Evolutionary conservation across 1,139 yeast species (phyloP), one percentile per base, ranked within the genome.

Genomic region (Candida gigantensis): DNA sequence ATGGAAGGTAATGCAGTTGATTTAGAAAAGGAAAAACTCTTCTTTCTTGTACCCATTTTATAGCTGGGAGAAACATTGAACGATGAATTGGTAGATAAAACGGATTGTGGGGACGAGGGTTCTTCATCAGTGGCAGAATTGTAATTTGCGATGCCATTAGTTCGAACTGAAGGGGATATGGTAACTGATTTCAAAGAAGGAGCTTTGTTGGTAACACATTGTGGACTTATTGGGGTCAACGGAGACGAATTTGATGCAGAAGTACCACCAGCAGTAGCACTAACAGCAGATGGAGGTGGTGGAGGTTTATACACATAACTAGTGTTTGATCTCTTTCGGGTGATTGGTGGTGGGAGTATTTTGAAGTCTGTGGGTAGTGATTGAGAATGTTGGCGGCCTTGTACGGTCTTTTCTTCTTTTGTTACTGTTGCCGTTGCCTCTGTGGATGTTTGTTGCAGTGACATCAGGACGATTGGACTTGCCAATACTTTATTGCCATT

Each of bases 111-210:
- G 9, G 60, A 55, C 1, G 34, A 18, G 4, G 54, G 47, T 13
- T 40, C 43, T 6, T 37, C 47, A 10, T 40, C 44, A 15, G 40
- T 36, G 5, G 14, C 37, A 10, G 26, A 24, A 11, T 24, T 18
- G 19, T 24, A 27, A 9, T 13, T 6, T 9, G 26, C 24, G 14
- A 26, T 17, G 6, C 28, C 29, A 24, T 29, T 36, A 23, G 35
- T 39, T 33, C 68, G 45, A 3, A 58, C 46, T 25, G 68, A 64
- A 3, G 73, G 72, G 4, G 72, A 65, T 5, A 67, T 66, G 3
- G 72, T 65, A 21, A 67, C 55, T 8, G 72, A 63, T 39, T 66
- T 67, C 18, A 67, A 46, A 2, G 71, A 65, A 6, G 70, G 65
- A 2, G 69, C 55, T 36, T 58, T 57, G 24, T 45, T 39, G 30